phyloP scores from a whole-genome alignment of 2,329 filamentous ascomycete genomes.

The Fusarium acutatum region DNA sequence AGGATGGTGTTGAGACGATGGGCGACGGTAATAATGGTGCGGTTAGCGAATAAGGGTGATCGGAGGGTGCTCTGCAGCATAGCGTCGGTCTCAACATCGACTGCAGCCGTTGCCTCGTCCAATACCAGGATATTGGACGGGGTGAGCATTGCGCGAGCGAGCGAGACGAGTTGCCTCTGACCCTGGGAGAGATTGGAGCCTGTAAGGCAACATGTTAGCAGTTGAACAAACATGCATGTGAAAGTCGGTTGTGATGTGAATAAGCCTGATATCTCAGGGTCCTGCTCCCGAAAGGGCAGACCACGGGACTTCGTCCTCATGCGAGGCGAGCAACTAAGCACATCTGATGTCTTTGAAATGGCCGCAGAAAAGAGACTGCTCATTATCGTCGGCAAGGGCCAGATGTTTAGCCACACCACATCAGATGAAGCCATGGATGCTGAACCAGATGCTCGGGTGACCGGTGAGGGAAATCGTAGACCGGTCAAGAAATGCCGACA shows the following conservation, averaged over 20 bases:
- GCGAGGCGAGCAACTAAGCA: constrained; percentile 49
- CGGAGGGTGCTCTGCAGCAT: constrained; percentile 71
- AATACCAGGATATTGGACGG: constrained; percentile 97
- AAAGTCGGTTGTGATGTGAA: neutral
- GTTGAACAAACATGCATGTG: constrained; percentile 17
- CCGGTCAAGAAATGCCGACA: constrained; percentile 35
- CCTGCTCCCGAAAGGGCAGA: constrained; percentile 19
- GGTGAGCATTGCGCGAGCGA: constrained; percentile 91
- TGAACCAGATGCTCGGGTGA: constrained; percentile 33
- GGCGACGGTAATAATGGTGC: constrained; percentile 97
- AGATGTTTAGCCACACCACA: constrained; percentile 13
- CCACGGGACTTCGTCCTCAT: constrained; percentile 46
- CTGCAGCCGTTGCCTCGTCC: constrained; percentile 90
- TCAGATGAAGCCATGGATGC: constrained; percentile 14
- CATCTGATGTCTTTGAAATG: constrained; percentile 22
- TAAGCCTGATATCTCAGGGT: neutral
- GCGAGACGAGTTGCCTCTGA: constrained; percentile 91
- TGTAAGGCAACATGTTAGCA: constrained; percentile 48
- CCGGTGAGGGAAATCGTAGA: constrained; percentile 18
- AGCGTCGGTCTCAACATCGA: constrained; percentile 74
- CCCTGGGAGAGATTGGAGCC: constrained; percentile 95
- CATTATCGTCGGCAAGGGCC: constrained; percentile 15
- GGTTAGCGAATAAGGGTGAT: constrained; percentile 78
- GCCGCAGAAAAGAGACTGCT: constrained; percentile 25
- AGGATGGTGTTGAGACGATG: constrained; percentile 99